Conservation (phyloP, 2,329 filamentous ascomycete species). For the Chlorencoelia australis region DNA sequence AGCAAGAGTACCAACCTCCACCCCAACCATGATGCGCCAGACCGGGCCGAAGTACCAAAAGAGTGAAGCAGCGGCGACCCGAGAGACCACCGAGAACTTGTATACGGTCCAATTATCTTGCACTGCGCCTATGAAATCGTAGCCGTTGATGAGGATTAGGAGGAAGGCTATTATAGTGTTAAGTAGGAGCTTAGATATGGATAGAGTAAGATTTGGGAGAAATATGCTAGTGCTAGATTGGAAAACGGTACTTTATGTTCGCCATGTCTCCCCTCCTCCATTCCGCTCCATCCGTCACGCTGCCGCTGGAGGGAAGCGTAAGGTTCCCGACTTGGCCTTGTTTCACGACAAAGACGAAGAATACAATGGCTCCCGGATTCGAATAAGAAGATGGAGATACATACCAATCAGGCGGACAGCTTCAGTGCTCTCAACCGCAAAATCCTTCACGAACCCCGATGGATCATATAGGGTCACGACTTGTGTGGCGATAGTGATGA, state of each 20-base stretch:
- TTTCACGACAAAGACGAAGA: too few relatives aligned
- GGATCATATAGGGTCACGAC: not conserved
- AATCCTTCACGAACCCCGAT: not conserved
- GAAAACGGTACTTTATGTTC: too few relatives aligned
- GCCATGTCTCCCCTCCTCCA: too few relatives aligned
- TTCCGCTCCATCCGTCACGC: too few relatives aligned
- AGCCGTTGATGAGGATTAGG: not conserved
- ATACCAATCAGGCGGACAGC: not conserved
- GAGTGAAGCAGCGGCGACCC: not conserved
- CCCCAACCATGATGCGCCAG: not conserved
- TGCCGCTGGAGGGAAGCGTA: too few relatives aligned
- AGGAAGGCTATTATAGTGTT: not conserved
- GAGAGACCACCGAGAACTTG: not conserved
- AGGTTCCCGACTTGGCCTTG: too few relatives aligned
- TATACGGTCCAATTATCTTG: constrained; percentile 1
- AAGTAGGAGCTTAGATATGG: too few relatives aligned
- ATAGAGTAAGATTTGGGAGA: too few relatives aligned
- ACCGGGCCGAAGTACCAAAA: not conserved
- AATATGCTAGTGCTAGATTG: too few relatives aligned
- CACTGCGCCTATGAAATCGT: not conserved
- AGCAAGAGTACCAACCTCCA: not conserved
- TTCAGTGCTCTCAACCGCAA: not conserved
- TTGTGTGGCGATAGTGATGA: not conserved
- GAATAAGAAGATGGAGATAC: not conserved
- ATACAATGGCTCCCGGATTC: not conserved